phyloP scores from a whole-genome alignment of 331 rosid species.

The Phaseolus coccineus region DNA sequence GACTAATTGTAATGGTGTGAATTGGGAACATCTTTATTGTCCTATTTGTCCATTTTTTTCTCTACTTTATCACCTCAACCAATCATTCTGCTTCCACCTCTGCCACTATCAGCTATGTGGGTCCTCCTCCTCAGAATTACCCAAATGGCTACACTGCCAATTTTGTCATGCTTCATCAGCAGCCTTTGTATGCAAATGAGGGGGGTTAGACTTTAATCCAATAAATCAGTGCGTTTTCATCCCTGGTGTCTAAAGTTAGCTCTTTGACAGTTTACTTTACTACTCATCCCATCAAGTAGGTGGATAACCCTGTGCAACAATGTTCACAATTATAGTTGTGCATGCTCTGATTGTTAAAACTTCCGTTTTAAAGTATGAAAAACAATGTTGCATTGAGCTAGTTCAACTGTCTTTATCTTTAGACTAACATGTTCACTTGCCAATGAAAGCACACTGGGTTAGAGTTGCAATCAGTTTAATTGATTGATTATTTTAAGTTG shows the following conservation, averaged over 20 bases:
- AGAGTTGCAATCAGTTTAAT: neutral
- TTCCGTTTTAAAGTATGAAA: constrained; percentile 1
- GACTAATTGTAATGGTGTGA: neutral
- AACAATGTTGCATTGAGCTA: constrained; percentile 6
- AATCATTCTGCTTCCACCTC: constrained; percentile 31
- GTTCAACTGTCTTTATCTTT: neutral
- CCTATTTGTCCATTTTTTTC: no score
- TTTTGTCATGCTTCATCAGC: constrained; percentile 53
- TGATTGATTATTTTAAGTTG: constrained; percentile 4
- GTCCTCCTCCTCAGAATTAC: constrained; percentile 57
- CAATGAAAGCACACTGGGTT: constrained; percentile 2
- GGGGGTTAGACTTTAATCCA: neutral
- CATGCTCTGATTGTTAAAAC: constrained; percentile 8
- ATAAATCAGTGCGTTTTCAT: neutral
- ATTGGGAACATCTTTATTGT: no score
- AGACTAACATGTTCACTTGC: constrained; percentile 2
- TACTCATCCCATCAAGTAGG: neutral
- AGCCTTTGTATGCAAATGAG: neutral
- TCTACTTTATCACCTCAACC: constrained; percentile 29
- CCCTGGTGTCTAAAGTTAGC: constrained; percentile 3
- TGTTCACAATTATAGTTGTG: neutral
- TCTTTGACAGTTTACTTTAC: neutral
- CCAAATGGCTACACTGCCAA: constrained; percentile 53
- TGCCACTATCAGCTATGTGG: constrained; percentile 11
- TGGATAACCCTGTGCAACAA: neutral